Evolutionary conservation across 2,329 filamentous ascomycete species (phyloP), one percentile per base, ranked within the genome.

Genomic region (Trichoderma aggressivum): DNA sequence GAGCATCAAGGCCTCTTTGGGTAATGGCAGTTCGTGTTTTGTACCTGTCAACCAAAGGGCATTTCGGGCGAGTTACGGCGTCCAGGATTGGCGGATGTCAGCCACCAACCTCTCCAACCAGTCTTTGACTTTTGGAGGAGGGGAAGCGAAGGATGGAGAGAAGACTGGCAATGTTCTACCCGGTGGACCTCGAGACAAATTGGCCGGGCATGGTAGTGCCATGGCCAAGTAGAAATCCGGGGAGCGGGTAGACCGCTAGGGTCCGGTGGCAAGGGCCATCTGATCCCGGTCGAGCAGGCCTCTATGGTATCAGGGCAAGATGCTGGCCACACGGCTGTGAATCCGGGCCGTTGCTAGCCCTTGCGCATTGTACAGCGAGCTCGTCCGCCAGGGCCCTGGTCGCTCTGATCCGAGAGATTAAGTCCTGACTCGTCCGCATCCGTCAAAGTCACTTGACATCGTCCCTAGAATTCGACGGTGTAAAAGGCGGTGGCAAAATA

Each of bases 341-440:
- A 78, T 78, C 79, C 79, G 79, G 79, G 75, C 79, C 78, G 79
- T 78, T 78, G 74, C 73, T 74, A 75, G 77, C 75, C 77, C 74
- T 75, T 71, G 56, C 60, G 61, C 61, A 43, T 43, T 68, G 63
- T 64, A 24, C 71, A 47, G 36, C 34, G 61, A 55, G 53, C 28
- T 64, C 11, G 34, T 58, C 50, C 11, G 30, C 64, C 39, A 55
- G 70, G 53, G 36, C 36, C 70, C 43, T 59, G 64, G 56, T 58
- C 50, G n/a, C 26, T 56, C 62, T 62, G 59, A 66, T 65, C 66
- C 66, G 21, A 28, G 67, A 70, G 67, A 70, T 72, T 72, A 63
- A 24, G 67, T 70, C 58, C 67, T 70, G 67, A 70, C 67, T 70
- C 67, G 67, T 70, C 67, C 67, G 67, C 59, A 62, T 61, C 56